Evolutionary conservation across 805 yeast species (phyloP).

Genomic region (Yueomyces sp.): DNA sequence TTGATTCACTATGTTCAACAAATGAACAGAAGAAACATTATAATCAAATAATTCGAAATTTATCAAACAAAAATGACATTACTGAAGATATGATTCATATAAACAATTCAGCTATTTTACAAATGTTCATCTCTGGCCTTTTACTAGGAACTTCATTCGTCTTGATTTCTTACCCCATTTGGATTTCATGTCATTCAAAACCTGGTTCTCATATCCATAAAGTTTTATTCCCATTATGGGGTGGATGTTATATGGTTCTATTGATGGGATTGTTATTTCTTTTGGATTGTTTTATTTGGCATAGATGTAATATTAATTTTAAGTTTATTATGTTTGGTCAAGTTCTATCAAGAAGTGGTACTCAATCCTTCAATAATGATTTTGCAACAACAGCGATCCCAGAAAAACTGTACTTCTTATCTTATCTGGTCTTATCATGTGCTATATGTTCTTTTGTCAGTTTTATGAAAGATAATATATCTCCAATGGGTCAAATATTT

Average conservation of each 20-base stretch:
- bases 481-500: conserved; percentile 56
- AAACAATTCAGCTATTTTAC: conserved; percentile 21
- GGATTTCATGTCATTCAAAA: conserved; percentile 35
- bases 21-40: conserved; percentile 11
- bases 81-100: conserved; percentile 24
- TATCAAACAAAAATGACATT: conserved; percentile 18
- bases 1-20: conserved; percentile 17
- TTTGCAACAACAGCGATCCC: conserved; percentile 25
- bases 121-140: conserved; percentile 51
- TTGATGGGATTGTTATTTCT: conserved; percentile 54
- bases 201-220: conserved; percentile 20
- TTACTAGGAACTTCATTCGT: conserved; percentile 62
- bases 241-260: conserved; percentile 62
- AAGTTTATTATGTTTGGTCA: conserved; percentile 72
- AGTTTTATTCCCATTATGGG: conserved; percentile 78
- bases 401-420: conserved; percentile 45
- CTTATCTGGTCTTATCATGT: conserved; percentile 41
- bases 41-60: conserved; percentile 5
- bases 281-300: conserved; percentile 62
- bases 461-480: conserved; percentile 52
- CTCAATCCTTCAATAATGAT: conserved; percentile 24
- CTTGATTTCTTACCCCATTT: conserved; percentile 45
- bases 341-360: conserved; percentile 50
- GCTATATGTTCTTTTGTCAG: conserved; percentile 65
- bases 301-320: conserved; percentile 65